Conservation (phyloP, 164 flowering plant species). For the Chloranthus sessilifolius region DNA sequence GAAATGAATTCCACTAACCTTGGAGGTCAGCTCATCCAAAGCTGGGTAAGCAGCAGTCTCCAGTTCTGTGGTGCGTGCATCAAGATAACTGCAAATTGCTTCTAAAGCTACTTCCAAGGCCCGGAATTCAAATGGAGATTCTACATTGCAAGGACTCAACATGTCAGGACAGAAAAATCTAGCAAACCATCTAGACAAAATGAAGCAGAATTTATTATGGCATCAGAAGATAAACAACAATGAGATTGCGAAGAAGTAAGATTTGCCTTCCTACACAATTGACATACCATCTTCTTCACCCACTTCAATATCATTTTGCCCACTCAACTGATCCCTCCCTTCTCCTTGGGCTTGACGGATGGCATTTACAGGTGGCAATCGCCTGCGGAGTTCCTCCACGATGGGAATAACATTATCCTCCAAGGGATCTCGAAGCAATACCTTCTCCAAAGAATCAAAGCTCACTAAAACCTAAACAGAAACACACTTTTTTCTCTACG, state of each 20-base stretch:
- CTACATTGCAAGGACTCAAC: conserved; percentile 29
- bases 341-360: conserved; percentile 34
- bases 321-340: conserved; percentile 38
- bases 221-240: neutral
- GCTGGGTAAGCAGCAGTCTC: conserved; percentile 96
- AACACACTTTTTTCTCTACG: no score
- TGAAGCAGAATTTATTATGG: neutral
- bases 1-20: no score
- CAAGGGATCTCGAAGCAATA: conserved; percentile 79
- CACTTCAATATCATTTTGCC: conserved; percentile 52
- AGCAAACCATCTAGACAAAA: conserved; percentile 9
- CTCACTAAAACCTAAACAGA: neutral
- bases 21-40: conserved; percentile 86
- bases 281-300: conserved; percentile 69
- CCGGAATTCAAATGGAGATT: conserved; percentile 94
- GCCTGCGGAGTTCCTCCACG: conserved; percentile 81
- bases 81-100: conserved; percentile 88
- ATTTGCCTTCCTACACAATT: neutral
- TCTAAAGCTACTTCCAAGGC: conserved; percentile 94
- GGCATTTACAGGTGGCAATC: conserved; percentile 44
- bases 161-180: conserved; percentile 3
- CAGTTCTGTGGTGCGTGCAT: conserved; percentile 83
- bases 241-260: no score
- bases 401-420: conserved; percentile 85
- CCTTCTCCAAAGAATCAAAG: conserved; percentile 35